Base-by-base conservation (phyloP, 2,329 filamentous ascomycete species). In the Cercospora zeina region DNA sequence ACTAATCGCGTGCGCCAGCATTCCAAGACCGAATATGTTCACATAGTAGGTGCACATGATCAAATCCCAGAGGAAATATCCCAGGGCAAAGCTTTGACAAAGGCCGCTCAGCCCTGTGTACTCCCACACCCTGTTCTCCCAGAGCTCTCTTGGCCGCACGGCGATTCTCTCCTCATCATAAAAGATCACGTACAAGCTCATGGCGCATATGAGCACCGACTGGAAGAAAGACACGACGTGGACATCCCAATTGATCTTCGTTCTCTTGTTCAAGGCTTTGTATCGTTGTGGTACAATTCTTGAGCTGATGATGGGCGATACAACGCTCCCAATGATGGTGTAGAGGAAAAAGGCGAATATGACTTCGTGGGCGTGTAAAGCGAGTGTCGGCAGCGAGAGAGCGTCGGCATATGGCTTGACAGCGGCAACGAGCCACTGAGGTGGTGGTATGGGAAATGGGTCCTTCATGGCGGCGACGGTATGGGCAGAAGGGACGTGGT, bases 41-140 rank as follows among this genome's bases (percentile, higher is more conserved):
- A 93, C 72, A 71, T 92, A 83, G 71, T 83, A 77, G 62, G 85
- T 76, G 45, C 89, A 92, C 65, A 92, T 83, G 66, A 87, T 78
- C 55, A 95, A 76, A 72, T 96, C 91, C 89, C 90, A 96, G 55
- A 93, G 76, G 72, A 96, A 96, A 75, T 96, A 96, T 9, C 91
- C 91, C 21, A 86, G 82, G 1, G 89, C 90, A 69, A 93, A 82
- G 9, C 87, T 88, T 76, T 92, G 89, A 58, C 93, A 84, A 80
- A 93, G 83, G 47, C 87, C 90, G 33, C 82, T 81, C 14, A 82
- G 84, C 31, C 89, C 88, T 7, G 87, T 89, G 72, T 96, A 95
- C 31, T 89, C 90, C 84, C 88, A 93, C 24, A 95, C 65, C 53
- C 73, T 64, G 72, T 87, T 85, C 70, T 87, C 80, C 79, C 83